Evolutionary conservation across 225 moss, liverwort and hornwort species (phyloP).

Genomic region (Polytrichum commune): DNA sequence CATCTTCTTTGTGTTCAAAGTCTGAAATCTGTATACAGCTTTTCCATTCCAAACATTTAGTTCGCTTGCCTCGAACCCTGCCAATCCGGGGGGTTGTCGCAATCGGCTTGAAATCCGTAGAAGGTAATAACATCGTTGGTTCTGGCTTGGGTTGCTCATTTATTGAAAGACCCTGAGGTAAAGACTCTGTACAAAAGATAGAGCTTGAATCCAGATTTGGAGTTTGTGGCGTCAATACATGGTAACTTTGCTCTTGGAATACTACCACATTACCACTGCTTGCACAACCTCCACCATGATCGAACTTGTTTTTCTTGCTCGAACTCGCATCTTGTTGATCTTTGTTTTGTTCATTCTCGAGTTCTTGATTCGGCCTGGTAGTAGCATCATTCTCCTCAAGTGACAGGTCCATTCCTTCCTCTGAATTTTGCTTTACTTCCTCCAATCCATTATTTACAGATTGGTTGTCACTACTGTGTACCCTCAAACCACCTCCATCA

Average conservation of each 20-base stretch:
- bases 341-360: too few species aligned
- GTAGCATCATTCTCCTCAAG: conserved; percentile 14
- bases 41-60: conserved; percentile 74
- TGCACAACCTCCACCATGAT: not conserved
- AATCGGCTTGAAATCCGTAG: conserved; percentile 20
- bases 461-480: conserved; percentile 8
- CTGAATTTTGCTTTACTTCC: conserved; percentile 22
- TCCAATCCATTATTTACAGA: conserved; percentile 30
- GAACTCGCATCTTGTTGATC: conserved; percentile 14
- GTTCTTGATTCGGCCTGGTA: not conserved
- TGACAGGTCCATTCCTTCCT: conserved; percentile 1
- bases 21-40: conserved; percentile 48
- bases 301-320: conserved; percentile 12
- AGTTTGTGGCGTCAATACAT: conserved; percentile 8
- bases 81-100: conserved; percentile 33
- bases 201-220: conserved; percentile 30
- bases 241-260: conserved; percentile 4
- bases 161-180: conserved; percentile 27
- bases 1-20: conserved; percentile 18
- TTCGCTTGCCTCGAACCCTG: conserved; percentile 76
- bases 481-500: conserved; percentile 14
- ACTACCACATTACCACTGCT: conserved; percentile 3
- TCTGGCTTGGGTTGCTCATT: conserved; percentile 27
- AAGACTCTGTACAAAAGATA: conserved; percentile 53
- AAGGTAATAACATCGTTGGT: not conserved